phyloP scores from a whole-genome alignment of 352 stramenopile genomes.

The Pythium oligandrum region DNA sequence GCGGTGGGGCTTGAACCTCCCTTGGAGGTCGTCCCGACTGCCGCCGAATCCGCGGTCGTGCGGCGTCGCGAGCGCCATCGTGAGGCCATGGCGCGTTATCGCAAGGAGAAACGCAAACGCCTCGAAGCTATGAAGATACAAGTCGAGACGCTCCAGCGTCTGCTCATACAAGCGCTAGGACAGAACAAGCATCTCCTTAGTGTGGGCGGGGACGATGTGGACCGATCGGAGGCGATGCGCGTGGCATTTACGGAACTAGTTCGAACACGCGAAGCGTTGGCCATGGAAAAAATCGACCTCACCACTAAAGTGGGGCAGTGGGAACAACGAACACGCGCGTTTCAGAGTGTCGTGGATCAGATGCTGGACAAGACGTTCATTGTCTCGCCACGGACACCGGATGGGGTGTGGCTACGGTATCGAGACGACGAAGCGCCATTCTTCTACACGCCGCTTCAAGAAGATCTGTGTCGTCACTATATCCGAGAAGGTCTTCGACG shows the following conservation, averaged over 20 bases:
- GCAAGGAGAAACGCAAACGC: slow-evolving; percentile 13
- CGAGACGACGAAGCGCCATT: slow-evolving; percentile 19
- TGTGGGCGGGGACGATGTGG: background rate
- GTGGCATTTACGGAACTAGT: slow-evolving; percentile 15
- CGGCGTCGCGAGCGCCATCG: slow-evolving; percentile 9
- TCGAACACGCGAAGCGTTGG: slow-evolving; percentile 10
- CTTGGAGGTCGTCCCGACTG: too few species aligned
- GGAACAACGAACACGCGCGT: slow-evolving; percentile 13
- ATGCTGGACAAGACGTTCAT: slow-evolving; percentile 14
- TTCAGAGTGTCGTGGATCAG: slow-evolving; percentile 19
- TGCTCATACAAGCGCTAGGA: slow-evolving; percentile 11
- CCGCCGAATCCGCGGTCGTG: background rate
- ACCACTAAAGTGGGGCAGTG: background rate
- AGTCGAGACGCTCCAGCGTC: slow-evolving; percentile 9
- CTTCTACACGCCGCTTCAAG: slow-evolving; percentile 14
- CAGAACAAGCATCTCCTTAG: slow-evolving; percentile 15
- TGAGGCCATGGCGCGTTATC: slow-evolving; percentile 18
- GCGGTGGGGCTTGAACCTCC: too few species aligned
- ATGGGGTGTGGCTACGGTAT: slow-evolving; percentile 16
- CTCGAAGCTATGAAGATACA: slow-evolving; percentile 12
- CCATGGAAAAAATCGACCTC: slow-evolving; percentile 10
- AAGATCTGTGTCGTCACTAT: slow-evolving; percentile 11
- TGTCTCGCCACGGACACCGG: slow-evolving; percentile 15
- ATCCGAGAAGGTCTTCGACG: slow-evolving; percentile 13
- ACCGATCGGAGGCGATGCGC: slow-evolving; percentile 3